Evolutionary conservation across 495 filamentous ascomycete genomes (phyloP).

Genomic region (Penicillium desertorum): DNA sequence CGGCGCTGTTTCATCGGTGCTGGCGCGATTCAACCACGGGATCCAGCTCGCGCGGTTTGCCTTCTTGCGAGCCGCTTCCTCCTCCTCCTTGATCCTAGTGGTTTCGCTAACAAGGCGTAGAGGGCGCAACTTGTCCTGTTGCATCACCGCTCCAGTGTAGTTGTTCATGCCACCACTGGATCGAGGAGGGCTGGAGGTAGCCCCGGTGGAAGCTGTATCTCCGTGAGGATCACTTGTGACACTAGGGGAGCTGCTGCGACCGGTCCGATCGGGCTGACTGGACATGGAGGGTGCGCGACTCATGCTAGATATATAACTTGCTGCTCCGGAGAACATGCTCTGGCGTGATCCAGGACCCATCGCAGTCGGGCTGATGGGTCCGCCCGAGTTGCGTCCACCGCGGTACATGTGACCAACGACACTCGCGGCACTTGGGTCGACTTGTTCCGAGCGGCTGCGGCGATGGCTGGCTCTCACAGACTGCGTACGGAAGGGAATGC

Average conservation of each 20-base stretch:
- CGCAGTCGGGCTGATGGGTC: constrained; percentile 51
- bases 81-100: constrained; percentile 41
- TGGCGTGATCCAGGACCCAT: constrained; percentile 48
- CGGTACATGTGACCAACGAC: constrained; percentile 86
- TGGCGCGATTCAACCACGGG: constrained; percentile 51
- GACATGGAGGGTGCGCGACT: constrained; percentile 50
- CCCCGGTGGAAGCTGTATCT: constrained; percentile 47
- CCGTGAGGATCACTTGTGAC: constrained; percentile 58
- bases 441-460: constrained; percentile 71
- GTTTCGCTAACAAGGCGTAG: constrained; percentile 71
- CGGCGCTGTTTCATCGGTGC: constrained; percentile 23
- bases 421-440: constrained; percentile 57
- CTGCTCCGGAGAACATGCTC: constrained; percentile 44
- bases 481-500: constrained; percentile 72
- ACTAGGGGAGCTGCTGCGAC: constrained; percentile 59
- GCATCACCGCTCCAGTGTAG: constrained; percentile 58
- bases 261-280: constrained; percentile 43
- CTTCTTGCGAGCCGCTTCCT: constrained; percentile 55
- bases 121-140: constrained; percentile 78
- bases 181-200: constrained; percentile 55
- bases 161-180: constrained; percentile 56
- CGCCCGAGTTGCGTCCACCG: constrained; percentile 61
- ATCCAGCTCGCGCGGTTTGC: constrained; percentile 64
- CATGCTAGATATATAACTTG: constrained; percentile 44
- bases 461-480: constrained; percentile 59